A percentile compares a stretch with the other conserved stretches of the same genome.
phyloP scores from a whole-genome alignment of 306 rosid genomes.

The Coriaria nepalensis region DNA sequence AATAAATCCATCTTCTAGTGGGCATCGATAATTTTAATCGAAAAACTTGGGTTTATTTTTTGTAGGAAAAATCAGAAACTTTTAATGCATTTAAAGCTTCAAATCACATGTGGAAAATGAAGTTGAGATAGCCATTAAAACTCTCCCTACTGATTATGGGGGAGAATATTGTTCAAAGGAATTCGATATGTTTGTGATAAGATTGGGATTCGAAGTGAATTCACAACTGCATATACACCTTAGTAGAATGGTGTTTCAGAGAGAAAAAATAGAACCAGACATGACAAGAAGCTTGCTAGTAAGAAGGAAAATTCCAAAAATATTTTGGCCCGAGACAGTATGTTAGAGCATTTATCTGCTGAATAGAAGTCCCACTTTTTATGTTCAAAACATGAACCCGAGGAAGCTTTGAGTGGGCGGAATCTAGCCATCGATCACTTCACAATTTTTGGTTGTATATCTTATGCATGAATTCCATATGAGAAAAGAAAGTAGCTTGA shows the following conservation, averaged over 20 bases:
- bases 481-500: too few relatives aligned
- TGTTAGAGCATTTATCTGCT: background rate
- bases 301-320: background rate
- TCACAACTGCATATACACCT: background rate
- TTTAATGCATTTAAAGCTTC: background rate
- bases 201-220: background rate
- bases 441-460: too few relatives aligned
- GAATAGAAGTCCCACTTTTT: background rate
- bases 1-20: background rate
- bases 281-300: slow-evolving; percentile 1
- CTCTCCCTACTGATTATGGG: background rate
- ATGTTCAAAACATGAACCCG: background rate
- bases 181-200: background rate
- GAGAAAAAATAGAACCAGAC: background rate
- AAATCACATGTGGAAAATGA: background rate
- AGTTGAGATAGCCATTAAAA: background rate
- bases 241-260: slow-evolving; percentile 1
- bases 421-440: too few relatives aligned
- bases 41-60: background rate
- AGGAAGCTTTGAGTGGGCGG: background rate
- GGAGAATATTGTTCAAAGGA: background rate
- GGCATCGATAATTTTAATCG: background rate
- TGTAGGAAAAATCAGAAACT: background rate
- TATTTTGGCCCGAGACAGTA: background rate
- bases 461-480: too few relatives aligned